Evolutionary conservation across 2,329 filamentous ascomycete species (phyloP).

Genomic region (Colletotrichum lindemuthianum): DNA sequence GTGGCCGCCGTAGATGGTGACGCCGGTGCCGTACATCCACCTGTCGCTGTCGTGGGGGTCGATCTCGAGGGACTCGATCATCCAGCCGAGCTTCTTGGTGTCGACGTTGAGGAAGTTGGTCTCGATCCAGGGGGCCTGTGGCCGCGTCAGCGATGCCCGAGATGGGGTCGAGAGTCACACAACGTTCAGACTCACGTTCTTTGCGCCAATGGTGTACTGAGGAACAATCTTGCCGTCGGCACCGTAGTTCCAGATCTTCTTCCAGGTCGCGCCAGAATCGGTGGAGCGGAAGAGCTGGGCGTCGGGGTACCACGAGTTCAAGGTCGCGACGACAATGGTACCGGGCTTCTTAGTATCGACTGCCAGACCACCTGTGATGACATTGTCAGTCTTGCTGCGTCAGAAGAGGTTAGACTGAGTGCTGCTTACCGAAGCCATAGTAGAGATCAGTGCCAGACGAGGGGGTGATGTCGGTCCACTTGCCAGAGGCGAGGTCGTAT

Average conservation of each 20-base stretch:
- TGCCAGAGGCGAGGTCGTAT: slow-evolving; percentile 59
- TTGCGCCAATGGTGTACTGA: slow-evolving; percentile 31
- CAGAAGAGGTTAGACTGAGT: not conserved
- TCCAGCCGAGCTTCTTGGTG: slow-evolving; percentile 66
- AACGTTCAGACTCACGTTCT: slow-evolving; percentile 41
- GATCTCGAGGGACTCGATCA: slow-evolving; percentile 68
- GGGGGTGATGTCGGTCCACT: slow-evolving; percentile 68
- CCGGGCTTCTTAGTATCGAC: slow-evolving; percentile 64
- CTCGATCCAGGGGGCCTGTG: slow-evolving; percentile 61
- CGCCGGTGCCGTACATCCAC: slow-evolving; percentile 69
- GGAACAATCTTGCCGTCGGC: slow-evolving; percentile 24
- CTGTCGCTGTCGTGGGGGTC: slow-evolving; percentile 68
- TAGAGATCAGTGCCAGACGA: slow-evolving; percentile 56
- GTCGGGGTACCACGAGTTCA: slow-evolving; percentile 70
- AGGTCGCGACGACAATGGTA: slow-evolving; percentile 64
- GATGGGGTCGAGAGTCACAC: not conserved
- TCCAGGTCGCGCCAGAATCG: slow-evolving; percentile 65
- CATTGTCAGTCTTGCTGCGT: not conserved
- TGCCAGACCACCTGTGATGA: slow-evolving; percentile 54
- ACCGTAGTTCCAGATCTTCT: slow-evolving; percentile 58
- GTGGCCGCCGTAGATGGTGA: slow-evolving; percentile 63
- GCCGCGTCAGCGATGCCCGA: not conserved
- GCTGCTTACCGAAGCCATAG: slow-evolving; percentile 58
- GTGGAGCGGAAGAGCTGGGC: slow-evolving; percentile 65
- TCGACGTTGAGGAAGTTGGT: slow-evolving; percentile 58